Percentiles rank a stretch among this genome's conserved stretches.
phyloP scores from a whole-genome alignment of 176 grass and related monocot genomes.

The Oryza glaberrima region DNA sequence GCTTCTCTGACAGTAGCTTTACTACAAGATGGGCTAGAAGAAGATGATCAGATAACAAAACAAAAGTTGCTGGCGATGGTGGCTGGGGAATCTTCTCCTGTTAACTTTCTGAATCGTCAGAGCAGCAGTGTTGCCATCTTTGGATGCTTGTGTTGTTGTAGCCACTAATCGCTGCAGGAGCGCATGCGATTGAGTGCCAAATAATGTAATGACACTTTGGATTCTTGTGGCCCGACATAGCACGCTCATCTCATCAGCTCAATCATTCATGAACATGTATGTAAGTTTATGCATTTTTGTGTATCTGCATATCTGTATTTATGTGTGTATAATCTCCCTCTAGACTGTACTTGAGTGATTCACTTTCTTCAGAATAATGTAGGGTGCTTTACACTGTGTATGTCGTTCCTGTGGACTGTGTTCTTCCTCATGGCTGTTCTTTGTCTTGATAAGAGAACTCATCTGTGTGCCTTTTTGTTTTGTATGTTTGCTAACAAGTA shows the following conservation, averaged over 20 bases:
- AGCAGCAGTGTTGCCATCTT: not conserved
- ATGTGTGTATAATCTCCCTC: not conserved
- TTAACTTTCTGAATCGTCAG: constrained; percentile 7
- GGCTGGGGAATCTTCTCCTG: constrained; percentile 14
- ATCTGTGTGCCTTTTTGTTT: not conserved
- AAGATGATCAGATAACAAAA: not conserved
- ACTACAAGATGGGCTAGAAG: not conserved
- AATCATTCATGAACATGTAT: not conserved
- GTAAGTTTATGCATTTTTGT: not conserved
- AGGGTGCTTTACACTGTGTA: not conserved
- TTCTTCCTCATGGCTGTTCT: not conserved
- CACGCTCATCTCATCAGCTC: constrained; percentile 28
- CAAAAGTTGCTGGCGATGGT: not conserved
- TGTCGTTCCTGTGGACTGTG: not conserved
- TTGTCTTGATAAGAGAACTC: not conserved
- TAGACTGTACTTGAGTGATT: not conserved
- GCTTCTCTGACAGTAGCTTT: constrained; percentile 5
- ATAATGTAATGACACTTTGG: constrained; percentile 39
- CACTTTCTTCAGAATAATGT: not conserved
- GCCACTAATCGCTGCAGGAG: not conserved
- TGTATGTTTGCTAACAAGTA: not conserved
- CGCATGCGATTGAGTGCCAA: constrained; percentile 16
- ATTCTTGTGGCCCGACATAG: constrained; percentile 33
- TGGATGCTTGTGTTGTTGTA: not conserved
- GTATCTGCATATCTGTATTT: not conserved